Evolutionary conservation across 768 basidiomycete genomes (phyloP), one percentile per base, ranked within the genome.

Genomic region (Leccinum obscurum): DNA sequence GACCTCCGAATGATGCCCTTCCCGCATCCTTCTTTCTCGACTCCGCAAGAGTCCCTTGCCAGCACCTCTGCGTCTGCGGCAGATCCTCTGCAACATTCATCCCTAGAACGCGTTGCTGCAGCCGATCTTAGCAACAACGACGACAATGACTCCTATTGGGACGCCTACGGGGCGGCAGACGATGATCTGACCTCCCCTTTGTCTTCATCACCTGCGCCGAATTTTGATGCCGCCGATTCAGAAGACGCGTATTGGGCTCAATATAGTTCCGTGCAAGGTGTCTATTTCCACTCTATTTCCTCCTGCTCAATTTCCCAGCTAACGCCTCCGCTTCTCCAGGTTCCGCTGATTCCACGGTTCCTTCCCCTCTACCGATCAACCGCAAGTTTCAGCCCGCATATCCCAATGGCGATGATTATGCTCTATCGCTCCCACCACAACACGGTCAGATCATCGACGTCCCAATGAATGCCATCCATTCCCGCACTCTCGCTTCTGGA

Each of bases 241-340:
- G 82, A 84, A 61, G 89, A 90, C 60, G 87, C 86, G 6, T 91
- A 91, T 65, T 91, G 89, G 89, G 88, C 87, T 26, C 86, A 81
- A 62, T 91, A 91, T 70, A 77, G 86, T 32, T 77, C 79, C 20
- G 80, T 90, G 7, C 88, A 91, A 72, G 89, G 89, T 89, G 58
- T 22, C 48, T 63, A 63, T 62, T 53, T 61, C 62, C 60, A 34
- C 35, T 6, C 66, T 75, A 66, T 24, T 20, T n/a, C 56, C 55
- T 51, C 48, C 28, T 49, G 20, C 54, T 44, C 52, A 44, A 57
- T 26, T 28, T 61, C 54, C 30, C 48, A 57, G 28, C 54, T 64
- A 22, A 65, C 20, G 7, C 46, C 3, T 61, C 20, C 10, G 10
- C 22, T 52, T 14, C 39, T 66, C 35, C 66, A 90, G 89, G 89